A percentile compares a stretch with the other conserved stretches of the same genome.
phyloP scores from a whole-genome alignment of 805 yeast species.

The Ogataea salicorniae region DNA sequence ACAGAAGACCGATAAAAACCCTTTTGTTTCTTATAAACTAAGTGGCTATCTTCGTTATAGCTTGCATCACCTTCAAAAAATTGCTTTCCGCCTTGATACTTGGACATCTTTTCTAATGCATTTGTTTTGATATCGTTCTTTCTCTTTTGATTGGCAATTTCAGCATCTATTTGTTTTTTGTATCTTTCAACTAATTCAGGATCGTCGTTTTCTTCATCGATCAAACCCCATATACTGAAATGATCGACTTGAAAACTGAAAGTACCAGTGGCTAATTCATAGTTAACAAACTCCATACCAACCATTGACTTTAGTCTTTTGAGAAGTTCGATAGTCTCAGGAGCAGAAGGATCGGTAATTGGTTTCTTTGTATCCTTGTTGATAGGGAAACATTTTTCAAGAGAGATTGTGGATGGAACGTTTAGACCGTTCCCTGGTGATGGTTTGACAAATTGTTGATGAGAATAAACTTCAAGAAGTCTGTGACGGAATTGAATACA shows the following conservation, averaged over 20 bases:
- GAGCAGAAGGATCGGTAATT: constrained; percentile 30
- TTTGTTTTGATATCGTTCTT: constrained; percentile 13
- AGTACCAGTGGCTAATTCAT: constrained; percentile 65
- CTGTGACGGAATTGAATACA: constrained; percentile 43
- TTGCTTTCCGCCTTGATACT: constrained; percentile 9
- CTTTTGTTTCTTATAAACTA: constrained; percentile 29
- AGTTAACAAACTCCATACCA: constrained; percentile 78
- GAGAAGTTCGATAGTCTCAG: constrained; percentile 43
- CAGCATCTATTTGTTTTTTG: constrained; percentile 24
- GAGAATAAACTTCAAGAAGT: constrained; percentile 60
- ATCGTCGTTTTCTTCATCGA: constrained; percentile 60
- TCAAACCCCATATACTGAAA: constrained; percentile 91
- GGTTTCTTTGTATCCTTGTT: constrained; percentile 21
- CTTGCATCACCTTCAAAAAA: constrained; percentile 1
- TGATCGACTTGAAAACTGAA: constrained; percentile 86
- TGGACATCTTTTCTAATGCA: constrained; percentile 19
- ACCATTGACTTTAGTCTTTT: constrained; percentile 45
- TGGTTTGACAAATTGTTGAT: constrained; percentile 43
- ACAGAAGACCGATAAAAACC: constrained; percentile 10
- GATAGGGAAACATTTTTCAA: constrained; percentile 56
- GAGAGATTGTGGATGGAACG: constrained; percentile 68
- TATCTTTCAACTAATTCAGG: constrained; percentile 34
- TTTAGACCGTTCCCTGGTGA: constrained; percentile 64
- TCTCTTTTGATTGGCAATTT: constrained; percentile 13
- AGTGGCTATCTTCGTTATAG: constrained; percentile 21